Base-by-base conservation (phyloP, 164 flowering plant species). In the Nymphaea thermarum region DNA sequence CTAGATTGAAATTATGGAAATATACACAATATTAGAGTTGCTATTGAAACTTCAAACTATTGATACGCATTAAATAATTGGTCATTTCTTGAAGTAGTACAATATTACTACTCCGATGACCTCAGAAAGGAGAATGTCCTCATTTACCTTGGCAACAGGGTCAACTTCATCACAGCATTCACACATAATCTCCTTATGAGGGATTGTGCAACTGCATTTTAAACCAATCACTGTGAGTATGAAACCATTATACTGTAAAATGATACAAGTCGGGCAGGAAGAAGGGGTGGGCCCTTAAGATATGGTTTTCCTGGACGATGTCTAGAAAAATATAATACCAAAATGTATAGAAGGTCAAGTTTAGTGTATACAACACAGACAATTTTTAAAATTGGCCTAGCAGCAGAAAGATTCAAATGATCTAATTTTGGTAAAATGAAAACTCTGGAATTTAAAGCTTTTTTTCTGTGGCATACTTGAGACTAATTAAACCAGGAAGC, bases 121-220 rank as follows among this genome's bases (percentile, higher is more conserved):
- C 14, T 15, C 8, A 8, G 57, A 51, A 5, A 8, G 57, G 4
- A 10, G 66, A 67, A 44, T 64, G 59, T 36, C 70, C 66, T 43
- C 66, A 25, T 53, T 70, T 80, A 94, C 97, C 97, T 87, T 84
- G 41, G 97, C 99, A 68, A 84, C 73, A 36, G 99, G 93, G 80
- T 91, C 87, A 63, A 91, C 84, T 77, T 90, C 96, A 79, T 91
- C 97, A 76, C 91, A 87, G 79, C 89, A 82, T 70, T 80, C 71
- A 63, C 84, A 75, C 44, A 89, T 95, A 60, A 74, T 90, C 79
- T 94, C 97, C 78, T 94, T 94, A 82, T 94, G 96, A 64, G 96
- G 99, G 80, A 94, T 91, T 64, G 96, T 88, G 72, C 83, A 79
- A 73, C 97, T 94, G 96, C 76, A 74, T 62, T 59, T 36, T 62